These are phyloP conservation scores for Lentinula sp. DNA, from an alignment of 768 basidiomycete genomes.

Conservation along the genomic window DNA sequence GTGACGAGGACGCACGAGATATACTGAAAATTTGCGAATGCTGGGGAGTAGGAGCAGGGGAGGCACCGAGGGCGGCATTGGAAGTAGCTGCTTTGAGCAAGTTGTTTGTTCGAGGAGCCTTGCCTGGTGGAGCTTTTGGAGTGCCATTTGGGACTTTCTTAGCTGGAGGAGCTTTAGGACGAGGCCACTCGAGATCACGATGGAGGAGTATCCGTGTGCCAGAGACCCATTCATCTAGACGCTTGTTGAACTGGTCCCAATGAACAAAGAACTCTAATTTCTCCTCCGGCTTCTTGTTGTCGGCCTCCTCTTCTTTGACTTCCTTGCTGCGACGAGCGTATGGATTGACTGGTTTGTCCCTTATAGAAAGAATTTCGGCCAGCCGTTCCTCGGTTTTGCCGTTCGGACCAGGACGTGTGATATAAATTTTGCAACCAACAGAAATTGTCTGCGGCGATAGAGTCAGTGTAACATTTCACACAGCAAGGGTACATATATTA, in stretches of 20 bases:
- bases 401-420: slow-evolving; percentile 62
- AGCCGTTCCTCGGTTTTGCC: slow-evolving; percentile 83
- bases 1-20: slow-evolving; percentile 43
- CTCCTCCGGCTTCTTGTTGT: slow-evolving; percentile 52
- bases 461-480: slow-evolving; percentile 18
- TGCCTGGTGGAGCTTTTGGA: slow-evolving; percentile 57
- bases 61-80: slow-evolving; percentile 54
- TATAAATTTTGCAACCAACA: slow-evolving; percentile 95
- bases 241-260: slow-evolving; percentile 99
- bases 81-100: slow-evolving; percentile 66
- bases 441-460: slow-evolving; percentile 58
- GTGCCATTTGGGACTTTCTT: slow-evolving; percentile 43
- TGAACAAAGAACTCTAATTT: slow-evolving; percentile 95
- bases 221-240: slow-evolving; percentile 95
- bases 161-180: slow-evolving; percentile 63
- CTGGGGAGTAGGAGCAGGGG: slow-evolving; percentile 51
- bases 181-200: slow-evolving; percentile 93
- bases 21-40: slow-evolving; percentile 21
- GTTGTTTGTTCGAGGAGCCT: slow-evolving; percentile 52
- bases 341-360: slow-evolving; percentile 70
- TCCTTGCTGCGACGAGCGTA: slow-evolving; percentile 44
- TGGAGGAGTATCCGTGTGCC: slow-evolving; percentile 79
- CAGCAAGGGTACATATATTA: slow-evolving; percentile 27
- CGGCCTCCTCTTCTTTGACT: slow-evolving; percentile 35
- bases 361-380: slow-evolving; percentile 93